phyloP scores from a whole-genome alignment of 345 rosid genomes.

The Salix suchowensis region DNA sequence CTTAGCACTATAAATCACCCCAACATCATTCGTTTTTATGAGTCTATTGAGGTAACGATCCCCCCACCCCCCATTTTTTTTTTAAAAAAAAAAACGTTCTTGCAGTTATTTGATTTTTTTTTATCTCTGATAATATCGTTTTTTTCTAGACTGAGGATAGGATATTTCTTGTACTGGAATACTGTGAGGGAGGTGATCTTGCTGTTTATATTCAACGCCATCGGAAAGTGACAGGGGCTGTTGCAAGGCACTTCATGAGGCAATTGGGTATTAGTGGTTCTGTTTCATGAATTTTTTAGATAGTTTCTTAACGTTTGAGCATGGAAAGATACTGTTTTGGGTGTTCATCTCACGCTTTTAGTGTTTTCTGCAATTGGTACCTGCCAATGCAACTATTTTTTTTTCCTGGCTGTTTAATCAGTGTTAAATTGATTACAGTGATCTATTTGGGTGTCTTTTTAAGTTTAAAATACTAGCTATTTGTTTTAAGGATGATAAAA shows the following conservation, averaged over 20 bases:
- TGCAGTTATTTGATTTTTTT: neutral
- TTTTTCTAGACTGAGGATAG: constrained; percentile 48
- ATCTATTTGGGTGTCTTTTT: neutral
- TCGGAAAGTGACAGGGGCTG: constrained; percentile 60
- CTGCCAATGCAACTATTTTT: neutral
- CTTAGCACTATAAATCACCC: constrained; percentile 79
- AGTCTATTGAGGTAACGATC: constrained; percentile 16
- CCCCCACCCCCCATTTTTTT: neutral
- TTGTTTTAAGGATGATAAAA: neutral
- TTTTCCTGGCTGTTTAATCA: neutral
- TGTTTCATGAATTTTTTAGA: neutral
- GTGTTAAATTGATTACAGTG: neutral
- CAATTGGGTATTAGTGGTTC: constrained; percentile 53
- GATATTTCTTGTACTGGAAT: constrained; percentile 73
- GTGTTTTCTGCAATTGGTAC: neutral
- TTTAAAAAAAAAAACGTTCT: neutral
- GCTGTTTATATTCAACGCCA: constrained; percentile 55
- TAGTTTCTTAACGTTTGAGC: constrained; percentile 4
- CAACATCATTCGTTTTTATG: constrained; percentile 32
- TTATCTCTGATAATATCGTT: neutral
- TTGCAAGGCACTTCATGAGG: constrained; percentile 74
- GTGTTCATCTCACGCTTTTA: neutral
- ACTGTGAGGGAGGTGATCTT: constrained; percentile 84
- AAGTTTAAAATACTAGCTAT: neutral
- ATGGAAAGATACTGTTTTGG: neutral